A percentile compares a stretch with the other conserved stretches of the same genome.
These are phyloP conservation scores for Neocallimastix lanati DNA, from an alignment of 192 early-diverging fungal species.

Conservation along the genomic window DNA sequence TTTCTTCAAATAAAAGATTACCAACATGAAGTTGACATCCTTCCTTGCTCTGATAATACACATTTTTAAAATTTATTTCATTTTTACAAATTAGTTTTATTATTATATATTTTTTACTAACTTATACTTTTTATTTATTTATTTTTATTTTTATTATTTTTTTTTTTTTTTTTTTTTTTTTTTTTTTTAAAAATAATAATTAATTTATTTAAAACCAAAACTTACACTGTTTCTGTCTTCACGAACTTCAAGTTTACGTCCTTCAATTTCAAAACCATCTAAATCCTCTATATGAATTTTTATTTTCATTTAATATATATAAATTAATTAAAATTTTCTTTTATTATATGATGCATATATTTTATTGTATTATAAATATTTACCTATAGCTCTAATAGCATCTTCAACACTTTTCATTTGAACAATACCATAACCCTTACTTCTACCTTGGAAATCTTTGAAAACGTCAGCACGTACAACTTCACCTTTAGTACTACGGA, in stretches of 20 bases:
- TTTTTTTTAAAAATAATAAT: too few species aligned
- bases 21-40: slow-evolving; percentile 4
- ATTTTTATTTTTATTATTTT: too few species aligned
- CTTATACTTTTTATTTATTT: too few species aligned
- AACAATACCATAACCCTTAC: slow-evolving; percentile 2
- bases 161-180: too few species aligned
- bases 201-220: too few species aligned
- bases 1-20: background rate
- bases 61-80: too few species aligned
- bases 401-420: slow-evolving; percentile 2
- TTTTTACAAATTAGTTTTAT: too few species aligned
- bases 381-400: background rate
- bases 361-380: too few species aligned
- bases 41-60: background rate
- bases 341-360: too few species aligned
- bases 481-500: background rate
- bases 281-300: background rate
- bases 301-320: too few species aligned
- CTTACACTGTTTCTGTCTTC: slow-evolving; percentile 25
- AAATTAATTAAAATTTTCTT: too few species aligned
- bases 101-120: too few species aligned
- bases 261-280: slow-evolving; percentile 12
- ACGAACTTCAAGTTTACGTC: slow-evolving; percentile 51
- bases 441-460: background rate
- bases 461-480: background rate